Conservation (phyloP, 352 stramenopile genomes). For the Plasmopara viticola region DNA sequence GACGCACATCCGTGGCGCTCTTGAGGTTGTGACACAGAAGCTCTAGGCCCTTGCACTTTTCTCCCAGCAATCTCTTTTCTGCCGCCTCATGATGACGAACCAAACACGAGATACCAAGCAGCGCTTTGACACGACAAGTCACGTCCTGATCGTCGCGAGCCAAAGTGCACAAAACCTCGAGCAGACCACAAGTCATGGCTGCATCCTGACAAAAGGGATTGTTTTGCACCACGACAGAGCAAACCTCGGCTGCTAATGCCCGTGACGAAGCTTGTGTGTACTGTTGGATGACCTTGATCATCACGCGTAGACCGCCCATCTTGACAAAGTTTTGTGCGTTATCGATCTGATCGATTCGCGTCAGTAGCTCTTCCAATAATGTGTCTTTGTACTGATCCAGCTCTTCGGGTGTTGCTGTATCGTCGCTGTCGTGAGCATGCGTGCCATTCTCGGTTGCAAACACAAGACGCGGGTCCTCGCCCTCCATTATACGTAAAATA, state of each 20-base stretch:
- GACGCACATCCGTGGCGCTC: conserved; percentile 43
- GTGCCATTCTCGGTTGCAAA: conserved; percentile 43
- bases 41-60: conserved; percentile 46
- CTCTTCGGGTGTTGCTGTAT: conserved; percentile 51
- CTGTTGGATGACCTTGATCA: conserved; percentile 55
- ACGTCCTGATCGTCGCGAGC: conserved; percentile 52
- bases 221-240: conserved; percentile 81
- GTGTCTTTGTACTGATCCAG: conserved; percentile 74
- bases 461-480: conserved; percentile 66
- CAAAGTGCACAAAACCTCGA: conserved; percentile 64
- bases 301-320: conserved; percentile 58
- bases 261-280: conserved; percentile 45
- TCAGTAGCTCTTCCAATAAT: conserved; percentile 79
- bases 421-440: conserved; percentile 29
- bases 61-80: conserved; percentile 52
- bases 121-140: conserved; percentile 65
- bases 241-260: conserved; percentile 67
- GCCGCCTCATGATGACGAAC: conserved; percentile 63
- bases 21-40: conserved; percentile 54
- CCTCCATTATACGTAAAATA: conserved; percentile 75
- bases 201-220: conserved; percentile 79
- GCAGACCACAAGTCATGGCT: conserved; percentile 46
- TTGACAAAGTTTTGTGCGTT: conserved; percentile 86
- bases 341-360: conserved; percentile 83
- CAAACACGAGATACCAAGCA: conserved; percentile 80